Evolutionary conservation across 805 yeast genomes (phyloP).

Genomic region (Metschnikowia cerradonensis): DNA sequence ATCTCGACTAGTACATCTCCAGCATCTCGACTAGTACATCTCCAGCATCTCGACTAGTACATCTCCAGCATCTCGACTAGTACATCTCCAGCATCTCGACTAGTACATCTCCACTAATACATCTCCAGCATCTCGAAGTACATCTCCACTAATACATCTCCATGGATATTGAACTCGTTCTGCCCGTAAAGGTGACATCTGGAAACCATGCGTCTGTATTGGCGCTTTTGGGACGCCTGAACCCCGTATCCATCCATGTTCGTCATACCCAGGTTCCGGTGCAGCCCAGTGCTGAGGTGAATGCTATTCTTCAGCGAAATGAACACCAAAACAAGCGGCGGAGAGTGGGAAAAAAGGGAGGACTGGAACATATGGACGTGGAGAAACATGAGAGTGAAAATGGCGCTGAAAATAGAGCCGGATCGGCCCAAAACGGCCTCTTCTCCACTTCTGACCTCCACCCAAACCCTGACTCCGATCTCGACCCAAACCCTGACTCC

Average conservation of each 20-base stretch:
- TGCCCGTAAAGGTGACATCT: conserved; percentile 10
- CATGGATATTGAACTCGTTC: conserved; percentile 7
- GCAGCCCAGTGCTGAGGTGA: conserved; percentile 7
- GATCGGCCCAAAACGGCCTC: no score
- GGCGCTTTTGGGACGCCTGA: conserved; percentile 5
- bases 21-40: not conserved
- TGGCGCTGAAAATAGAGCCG: not conserved
- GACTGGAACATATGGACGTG: not conserved
- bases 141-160: no score
- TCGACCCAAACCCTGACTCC: not conserved
- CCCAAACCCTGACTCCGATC: not conserved
- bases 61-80: no score
- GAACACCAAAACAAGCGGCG: conserved; percentile 4
- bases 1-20: no score
- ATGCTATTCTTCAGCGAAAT: conserved; percentile 7
- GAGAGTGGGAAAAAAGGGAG: not conserved
- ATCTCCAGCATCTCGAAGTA: no score
- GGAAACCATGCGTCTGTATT: conserved; percentile 10
- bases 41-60: no score
- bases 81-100: no score
- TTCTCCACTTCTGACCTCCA: not conserved
- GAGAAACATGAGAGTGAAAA: no score
- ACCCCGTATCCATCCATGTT: not conserved
- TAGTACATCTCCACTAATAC: no score
- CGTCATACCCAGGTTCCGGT: conserved; percentile 11